phyloP scores from a whole-genome alignment of 2,329 filamentous ascomycete species.

The Ceratocystis alfenasii region DNA sequence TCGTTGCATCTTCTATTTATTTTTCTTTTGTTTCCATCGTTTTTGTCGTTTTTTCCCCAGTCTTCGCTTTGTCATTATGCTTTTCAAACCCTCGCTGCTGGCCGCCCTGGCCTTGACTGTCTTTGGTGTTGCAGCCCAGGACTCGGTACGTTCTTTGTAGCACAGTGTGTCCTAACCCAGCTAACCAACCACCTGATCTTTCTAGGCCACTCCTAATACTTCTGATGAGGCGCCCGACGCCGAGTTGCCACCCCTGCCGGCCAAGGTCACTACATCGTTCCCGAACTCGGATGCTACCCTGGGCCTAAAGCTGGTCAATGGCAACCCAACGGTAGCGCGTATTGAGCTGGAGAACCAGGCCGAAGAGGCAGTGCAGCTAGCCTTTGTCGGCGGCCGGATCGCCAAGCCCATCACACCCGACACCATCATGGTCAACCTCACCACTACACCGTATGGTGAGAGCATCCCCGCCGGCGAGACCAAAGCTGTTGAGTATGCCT shows the following conservation, averaged over 20 bases:
- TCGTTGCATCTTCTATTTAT: background rate
- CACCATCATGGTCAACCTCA: slow-evolving; percentile 69
- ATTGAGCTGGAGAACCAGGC: slow-evolving; percentile 80
- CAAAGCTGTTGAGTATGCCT: slow-evolving; percentile 67
- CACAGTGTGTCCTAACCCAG: background rate
- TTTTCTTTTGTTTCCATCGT: slow-evolving; percentile 1
- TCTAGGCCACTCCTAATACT: slow-evolving; percentile 17
- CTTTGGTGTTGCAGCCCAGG: slow-evolving; percentile 46
- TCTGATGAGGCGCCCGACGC: slow-evolving; percentile 10
- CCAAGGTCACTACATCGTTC: slow-evolving; percentile 47
- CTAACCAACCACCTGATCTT: background rate
- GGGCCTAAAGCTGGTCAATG: slow-evolving; percentile 91
- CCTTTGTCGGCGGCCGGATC: slow-evolving; percentile 66
- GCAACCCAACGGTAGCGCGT: slow-evolving; percentile 68
- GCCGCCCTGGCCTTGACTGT: slow-evolving; percentile 59
- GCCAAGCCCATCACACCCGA: slow-evolving; percentile 40
- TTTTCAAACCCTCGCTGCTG: slow-evolving; percentile 60
- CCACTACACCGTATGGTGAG: slow-evolving; percentile 59
- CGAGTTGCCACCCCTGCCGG: slow-evolving; percentile 23
- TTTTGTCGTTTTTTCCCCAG: slow-evolving; percentile 17
- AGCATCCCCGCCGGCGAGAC: slow-evolving; percentile 64
- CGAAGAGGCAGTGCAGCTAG: slow-evolving; percentile 58
- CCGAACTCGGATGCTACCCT: slow-evolving; percentile 64
- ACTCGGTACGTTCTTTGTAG: slow-evolving; percentile 9
- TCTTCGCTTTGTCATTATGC: slow-evolving; percentile 43